Percentiles rank a stretch among this genome's conserved stretches.
Evolutionary conservation across 768 basidiomycete genomes (phyloP).

Genomic region (Termitomyces bulborhizus): DNA sequence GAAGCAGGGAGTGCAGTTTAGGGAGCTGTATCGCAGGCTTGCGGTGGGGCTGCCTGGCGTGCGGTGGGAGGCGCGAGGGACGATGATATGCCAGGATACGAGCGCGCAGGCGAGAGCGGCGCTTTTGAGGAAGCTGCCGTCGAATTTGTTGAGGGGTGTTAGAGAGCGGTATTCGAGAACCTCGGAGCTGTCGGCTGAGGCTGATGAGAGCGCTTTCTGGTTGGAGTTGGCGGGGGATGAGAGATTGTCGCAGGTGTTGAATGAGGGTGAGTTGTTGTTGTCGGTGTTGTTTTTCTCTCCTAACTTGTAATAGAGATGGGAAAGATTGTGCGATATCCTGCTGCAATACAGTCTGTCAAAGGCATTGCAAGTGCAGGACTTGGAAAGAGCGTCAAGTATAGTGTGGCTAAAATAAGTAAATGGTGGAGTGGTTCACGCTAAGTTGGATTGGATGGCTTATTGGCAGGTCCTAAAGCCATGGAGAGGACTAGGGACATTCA

Average conservation of each 20-base stretch:
- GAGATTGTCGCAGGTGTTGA: constrained; percentile 44
- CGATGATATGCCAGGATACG: constrained; percentile 68
- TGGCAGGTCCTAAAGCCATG: constrained; percentile 5
- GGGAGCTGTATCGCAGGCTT: constrained; percentile 77
- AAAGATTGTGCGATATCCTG: constrained; percentile 75
- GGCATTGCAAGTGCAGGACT: constrained; percentile 81
- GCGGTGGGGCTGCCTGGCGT: constrained; percentile 78
- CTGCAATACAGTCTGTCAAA: constrained; percentile 80
- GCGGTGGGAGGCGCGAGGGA: constrained; percentile 52
- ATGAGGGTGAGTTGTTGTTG: constrained; percentile 36
- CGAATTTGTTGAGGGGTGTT: constrained; percentile 52
- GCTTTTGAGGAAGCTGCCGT: constrained; percentile 76
- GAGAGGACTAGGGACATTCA: background rate
- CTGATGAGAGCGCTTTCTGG: constrained; percentile 76
- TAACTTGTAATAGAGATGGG: constrained; percentile 50
- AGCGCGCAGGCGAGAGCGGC: constrained; percentile 60
- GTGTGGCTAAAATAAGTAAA: constrained; percentile 72
- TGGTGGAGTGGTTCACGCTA: constrained; percentile 54
- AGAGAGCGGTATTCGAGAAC: constrained; percentile 42
- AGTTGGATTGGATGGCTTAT: background rate
- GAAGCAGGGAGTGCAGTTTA: constrained; percentile 78
- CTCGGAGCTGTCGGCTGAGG: constrained; percentile 32
- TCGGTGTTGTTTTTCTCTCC: background rate
- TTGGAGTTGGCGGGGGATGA: constrained; percentile 61
- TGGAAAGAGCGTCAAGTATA: constrained; percentile 72